Percentiles rank a stretch among this genome's conserved stretches.
These are phyloP conservation scores for Brachypodium distachyon DNA, from an alignment of 202 grass and related monocot species.

Conservation along the genomic window DNA sequence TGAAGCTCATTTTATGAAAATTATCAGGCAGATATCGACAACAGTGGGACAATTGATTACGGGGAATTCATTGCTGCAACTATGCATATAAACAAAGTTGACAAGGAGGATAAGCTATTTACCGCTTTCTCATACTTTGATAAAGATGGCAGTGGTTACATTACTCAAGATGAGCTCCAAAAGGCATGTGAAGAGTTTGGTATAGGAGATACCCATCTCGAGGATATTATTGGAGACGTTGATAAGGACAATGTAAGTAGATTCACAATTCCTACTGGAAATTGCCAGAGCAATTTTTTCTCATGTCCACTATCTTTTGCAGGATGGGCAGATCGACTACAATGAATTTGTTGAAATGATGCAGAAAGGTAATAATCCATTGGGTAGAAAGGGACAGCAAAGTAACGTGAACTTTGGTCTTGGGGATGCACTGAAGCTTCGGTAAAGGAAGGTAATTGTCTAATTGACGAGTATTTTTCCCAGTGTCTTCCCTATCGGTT, in stretches of 20 bases:
- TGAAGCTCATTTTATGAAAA: constrained; percentile 25
- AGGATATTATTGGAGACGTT: constrained; percentile 88
- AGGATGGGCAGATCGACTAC: constrained; percentile 96
- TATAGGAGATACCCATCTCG: constrained; percentile 65
- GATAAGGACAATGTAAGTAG: constrained; percentile 93
- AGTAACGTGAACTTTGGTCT: constrained; percentile 69
- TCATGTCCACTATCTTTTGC: constrained; percentile 11
- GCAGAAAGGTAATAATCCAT: constrained; percentile 88
- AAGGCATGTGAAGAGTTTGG: constrained; percentile 97
- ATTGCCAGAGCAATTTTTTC: not conserved
- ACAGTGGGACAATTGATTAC: constrained; percentile 98
- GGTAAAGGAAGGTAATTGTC: constrained; percentile 52
- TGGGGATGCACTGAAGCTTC: constrained; percentile 88
- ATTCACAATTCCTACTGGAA: not conserved
- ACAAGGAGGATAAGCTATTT: constrained; percentile 94
- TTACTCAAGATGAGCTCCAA: constrained; percentile 95
- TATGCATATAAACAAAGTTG: constrained; percentile 97
- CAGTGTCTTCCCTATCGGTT: not conserved
- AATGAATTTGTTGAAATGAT: constrained; percentile 97
- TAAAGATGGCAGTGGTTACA: constrained; percentile 94
- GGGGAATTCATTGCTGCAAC: constrained; percentile 96
- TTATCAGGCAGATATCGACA: constrained; percentile 94
- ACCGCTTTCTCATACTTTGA: constrained; percentile 93
- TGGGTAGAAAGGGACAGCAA: constrained; percentile 72
- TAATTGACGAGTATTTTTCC: not conserved